Evolutionary conservation across 306 rosid species (phyloP).

Genomic region (Myrica gale): DNA sequence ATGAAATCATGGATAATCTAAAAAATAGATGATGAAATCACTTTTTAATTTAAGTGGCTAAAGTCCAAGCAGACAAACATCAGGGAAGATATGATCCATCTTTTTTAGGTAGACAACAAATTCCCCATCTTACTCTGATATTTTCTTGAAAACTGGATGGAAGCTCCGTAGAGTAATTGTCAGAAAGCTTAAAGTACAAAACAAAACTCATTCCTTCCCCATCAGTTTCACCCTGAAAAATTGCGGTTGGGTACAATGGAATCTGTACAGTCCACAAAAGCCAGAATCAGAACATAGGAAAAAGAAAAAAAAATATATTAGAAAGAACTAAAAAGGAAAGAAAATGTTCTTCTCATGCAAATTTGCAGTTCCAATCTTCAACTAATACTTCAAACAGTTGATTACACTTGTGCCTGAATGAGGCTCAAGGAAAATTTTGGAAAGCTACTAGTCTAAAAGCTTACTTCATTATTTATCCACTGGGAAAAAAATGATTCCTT

Average conservation of each 20-base stretch:
- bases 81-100: slow-evolving; percentile 10
- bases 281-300: slow-evolving; percentile 19
- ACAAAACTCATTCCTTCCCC: slow-evolving; percentile 94
- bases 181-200: slow-evolving; percentile 89
- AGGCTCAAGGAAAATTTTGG: neutral
- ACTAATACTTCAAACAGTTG: neutral
- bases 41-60: neutral
- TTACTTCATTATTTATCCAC: neutral
- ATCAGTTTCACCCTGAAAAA: slow-evolving; percentile 91
- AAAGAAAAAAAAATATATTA: neutral
- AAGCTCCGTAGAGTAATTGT: slow-evolving; percentile 74
- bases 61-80: neutral
- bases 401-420: neutral
- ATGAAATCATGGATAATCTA: neutral
- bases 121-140: slow-evolving; percentile 67
- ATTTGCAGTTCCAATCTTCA: neutral
- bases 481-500: neutral
- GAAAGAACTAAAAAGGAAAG: neutral
- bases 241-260: slow-evolving; percentile 74
- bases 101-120: neutral
- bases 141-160: slow-evolving; percentile 75
- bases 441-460: neutral
- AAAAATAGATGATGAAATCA: neutral
- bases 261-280: slow-evolving; percentile 49
- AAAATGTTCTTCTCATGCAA: neutral